Percentiles rank a stretch among this genome's conserved stretches.
phyloP scores from a whole-genome alignment of 345 rosid genomes.

The Microcos paniculata region DNA sequence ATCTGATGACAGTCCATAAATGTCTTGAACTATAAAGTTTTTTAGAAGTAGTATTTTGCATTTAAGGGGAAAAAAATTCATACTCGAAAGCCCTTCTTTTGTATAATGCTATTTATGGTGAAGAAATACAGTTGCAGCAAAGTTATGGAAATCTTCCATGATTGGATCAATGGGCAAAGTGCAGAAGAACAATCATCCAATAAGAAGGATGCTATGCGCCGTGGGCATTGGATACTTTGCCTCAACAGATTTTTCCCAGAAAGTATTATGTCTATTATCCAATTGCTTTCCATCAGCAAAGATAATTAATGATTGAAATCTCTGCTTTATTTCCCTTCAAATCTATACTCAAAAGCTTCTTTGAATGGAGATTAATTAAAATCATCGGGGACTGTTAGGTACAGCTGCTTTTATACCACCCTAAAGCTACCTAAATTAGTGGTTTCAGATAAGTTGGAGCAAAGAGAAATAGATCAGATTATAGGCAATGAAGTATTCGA shows the following conservation, averaged over 20 bases:
- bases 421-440: not conserved
- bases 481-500: too few relatives aligned
- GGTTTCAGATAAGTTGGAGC: not conserved
- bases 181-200: not conserved
- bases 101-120: too few relatives aligned
- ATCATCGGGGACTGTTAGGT: not conserved
- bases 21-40: not conserved
- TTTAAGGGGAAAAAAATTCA: too few relatives aligned
- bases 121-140: not conserved
- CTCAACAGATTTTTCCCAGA: not conserved
- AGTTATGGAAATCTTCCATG: not conserved
- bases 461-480: too few relatives aligned
- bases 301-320: not conserved
- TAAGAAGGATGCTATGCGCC: too few relatives aligned
- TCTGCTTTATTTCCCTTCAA: not conserved
- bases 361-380: not conserved
- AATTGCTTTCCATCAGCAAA: not conserved
- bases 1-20: not conserved
- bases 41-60: too few relatives aligned
- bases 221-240: not conserved
- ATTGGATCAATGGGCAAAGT: not conserved
- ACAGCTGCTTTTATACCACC: not conserved
- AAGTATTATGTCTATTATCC: not conserved
- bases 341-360: not conserved
- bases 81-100: not conserved